Base-by-base conservation (phyloP, 345 rosid species). In the Turnera subulata region DNA sequence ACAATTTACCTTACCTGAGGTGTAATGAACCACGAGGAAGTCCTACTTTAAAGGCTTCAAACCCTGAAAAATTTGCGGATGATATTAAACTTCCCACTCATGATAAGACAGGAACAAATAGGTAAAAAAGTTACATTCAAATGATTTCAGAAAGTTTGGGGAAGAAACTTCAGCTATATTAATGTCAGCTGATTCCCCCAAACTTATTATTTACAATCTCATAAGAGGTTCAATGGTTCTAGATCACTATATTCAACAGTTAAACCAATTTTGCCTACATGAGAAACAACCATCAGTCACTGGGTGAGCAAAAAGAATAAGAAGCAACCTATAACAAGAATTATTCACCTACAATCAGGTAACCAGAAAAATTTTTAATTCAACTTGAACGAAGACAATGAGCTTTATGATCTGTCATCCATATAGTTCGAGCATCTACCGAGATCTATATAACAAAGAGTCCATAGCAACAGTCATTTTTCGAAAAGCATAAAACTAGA, bases 21-120 rank as follows among this genome's bases (percentile, higher is more conserved):
- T 6, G 37, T 6, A 35, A 53, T 33, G 38, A 46, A 35, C 37
- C 29, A 11, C 71, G 10, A 16, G 15, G 47, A 46, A 24, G 44
- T 57, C 64, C 79, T 83, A 86, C 76, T 76, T 86, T 59, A 90
- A 79, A 61, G 92, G 85, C 85, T 90, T 90, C 81, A 90, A 49
- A 25, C 90, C 95, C 95, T 89, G 79, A 22, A 73, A 66, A 70
- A 21, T 17, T 23, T n/a, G 15, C 26, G 17, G 17, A 65, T 22
- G n/a, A 4, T 9, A 2, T 21, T 3, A 46, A n/a, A 50, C 50
- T 49, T 19, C 22, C 17, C 9, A 10, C 33, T 17, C 46, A n/a
- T 16, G 23, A 32, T 19, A 14, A 40, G 22, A 46, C 53, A 50
- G 9, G 18, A 16, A 35, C 42, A 51, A 23, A 33, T 37, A 1